Evolutionary conservation across 2,329 filamentous ascomycete species (phyloP), one percentile per base, ranked within the genome.

Genomic region (Trichophyton schoenleinii): DNA sequence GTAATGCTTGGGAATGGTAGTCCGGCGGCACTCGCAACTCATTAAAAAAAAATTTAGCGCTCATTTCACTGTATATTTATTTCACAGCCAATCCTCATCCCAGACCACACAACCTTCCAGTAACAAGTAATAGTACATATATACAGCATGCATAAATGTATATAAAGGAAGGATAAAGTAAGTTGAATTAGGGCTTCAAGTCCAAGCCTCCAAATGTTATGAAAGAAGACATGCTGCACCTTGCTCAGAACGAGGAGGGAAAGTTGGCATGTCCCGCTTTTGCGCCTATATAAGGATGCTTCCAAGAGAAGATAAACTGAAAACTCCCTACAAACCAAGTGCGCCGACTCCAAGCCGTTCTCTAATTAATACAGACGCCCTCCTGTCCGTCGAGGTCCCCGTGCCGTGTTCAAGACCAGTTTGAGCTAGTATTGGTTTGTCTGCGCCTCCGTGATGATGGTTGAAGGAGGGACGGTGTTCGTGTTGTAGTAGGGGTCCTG

Each of bases 391-490:
- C 34, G 15, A 15, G 22, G n/a, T 34, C 31, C 4, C 15, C n/a
- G 7, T 36, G 22, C 7, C 8, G 13, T 52, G 31, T 20, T 55
- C 28, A 55, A 36, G 52, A 34, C 52, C 52, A 55, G 9, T 55
- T 55, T 20, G 52, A 55, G 52, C 28, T 55, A 31, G 73, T 66
- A 61, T 69, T 70, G 22, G 72, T 73, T 36, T 68, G 71, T 41
- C 71, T 71, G 36, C 73, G 71, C 18, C 74, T 71, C 53, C 73
- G 70, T 42, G 71, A 70, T 42, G 71, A 36, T 36, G 52, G 70
- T 59, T 75, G 69, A 38, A 75, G 68, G 7, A 73, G 72, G 46
- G 67, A 67, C n/a, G 70, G 67, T 34, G 71, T 68, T 42, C 73
- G 72, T 59, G 70, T 64, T 1, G 72, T 72, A 60, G 60, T 71